Base-by-base conservation (phyloP, 192 early-diverging fungal genomes). In the Chytriomyces sp. region DNA sequence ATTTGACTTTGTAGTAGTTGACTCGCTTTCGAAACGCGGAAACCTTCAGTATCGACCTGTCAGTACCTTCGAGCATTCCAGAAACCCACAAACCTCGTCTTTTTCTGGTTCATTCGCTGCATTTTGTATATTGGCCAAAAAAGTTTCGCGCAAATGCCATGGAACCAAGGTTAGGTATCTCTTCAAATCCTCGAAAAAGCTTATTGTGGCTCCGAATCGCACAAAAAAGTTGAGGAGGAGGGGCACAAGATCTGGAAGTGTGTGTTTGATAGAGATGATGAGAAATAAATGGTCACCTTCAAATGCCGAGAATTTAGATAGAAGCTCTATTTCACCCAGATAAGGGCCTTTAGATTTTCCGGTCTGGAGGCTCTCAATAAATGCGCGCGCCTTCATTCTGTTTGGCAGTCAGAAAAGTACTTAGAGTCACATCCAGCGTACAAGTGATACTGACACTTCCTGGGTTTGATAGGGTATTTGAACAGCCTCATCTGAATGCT, bases 171-270 rank as follows among this genome's bases (percentile, higher is more conserved):
- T 19, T 33, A 91, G 69, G 74, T 91, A 92, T 25, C 75, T 58
- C 5, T 81, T 79, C 26, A 94, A 72, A 75, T 94, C 93, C 66
- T 93, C 91, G 77, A 92, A 92, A 59, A 89, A 92, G 63, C 87
- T 88, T 2, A 81, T 72, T 55, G 85, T 88, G 22, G 80, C 75
- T 26, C 90, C 90, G 66, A 93, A 93, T 3, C 74, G 80, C 7
- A 73, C 66, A 61, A 91, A 79, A 72, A 92, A 94, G 2, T 76
- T 49, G 14, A 84, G 54, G 3, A 91, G 74, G 28, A 82, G 77
- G 10, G 56, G 56, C 44, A 28, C 31, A n/a, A 71, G 26, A 19
- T 41, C 69, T 71, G 53, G 49, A 26, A 25, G 33, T 39, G 17
- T 34, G 67, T 37, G 26, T n/a, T 70, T 58, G 17, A 59, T 12